phyloP scores from a whole-genome alignment of 768 basidiomycete species.

The Sarcodon sp. region DNA sequence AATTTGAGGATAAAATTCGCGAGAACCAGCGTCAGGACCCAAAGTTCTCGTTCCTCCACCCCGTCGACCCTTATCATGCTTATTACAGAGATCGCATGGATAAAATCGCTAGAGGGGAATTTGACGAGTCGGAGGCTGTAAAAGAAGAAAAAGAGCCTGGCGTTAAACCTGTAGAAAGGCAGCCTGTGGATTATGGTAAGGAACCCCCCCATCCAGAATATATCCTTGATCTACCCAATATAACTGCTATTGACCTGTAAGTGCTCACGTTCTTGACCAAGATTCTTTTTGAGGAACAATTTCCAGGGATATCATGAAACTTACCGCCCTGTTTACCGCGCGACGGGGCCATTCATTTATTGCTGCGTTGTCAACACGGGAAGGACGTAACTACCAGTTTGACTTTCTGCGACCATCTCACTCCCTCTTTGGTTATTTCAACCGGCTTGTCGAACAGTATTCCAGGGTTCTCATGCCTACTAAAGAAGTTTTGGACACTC shows the following conservation, averaged over 20 bases:
- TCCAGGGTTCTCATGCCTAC: slow-evolving; percentile 79
- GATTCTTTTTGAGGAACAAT: neutral
- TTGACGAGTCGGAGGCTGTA: slow-evolving; percentile 42
- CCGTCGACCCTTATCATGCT: slow-evolving; percentile 94
- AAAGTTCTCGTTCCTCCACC: slow-evolving; percentile 97
- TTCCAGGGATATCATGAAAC: slow-evolving; percentile 82
- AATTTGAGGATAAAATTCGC: slow-evolving; percentile 95
- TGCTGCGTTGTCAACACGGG: slow-evolving; percentile 68
- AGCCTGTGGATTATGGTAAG: slow-evolving; percentile 44
- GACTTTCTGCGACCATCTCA: slow-evolving; percentile 95
- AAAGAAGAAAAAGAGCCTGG: slow-evolving; percentile 27
- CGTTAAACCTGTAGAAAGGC: slow-evolving; percentile 22
- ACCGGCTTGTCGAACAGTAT: slow-evolving; percentile 94
- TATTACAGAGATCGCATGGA: slow-evolving; percentile 94
- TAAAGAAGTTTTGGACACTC: slow-evolving; percentile 54
- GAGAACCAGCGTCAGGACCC: slow-evolving; percentile 94
- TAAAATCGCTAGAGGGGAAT: slow-evolving; percentile 63
- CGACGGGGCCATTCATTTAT: slow-evolving; percentile 83
- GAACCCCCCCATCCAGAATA: slow-evolving; percentile 79
- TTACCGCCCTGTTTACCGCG: slow-evolving; percentile 93
- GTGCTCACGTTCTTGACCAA: slow-evolving; percentile 18
- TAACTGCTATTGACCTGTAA: slow-evolving; percentile 83
- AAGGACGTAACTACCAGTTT: slow-evolving; percentile 95
- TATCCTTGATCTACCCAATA: slow-evolving; percentile 74
- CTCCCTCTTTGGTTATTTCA: slow-evolving; percentile 94